Conservation (phyloP, 176 grass and related monocot species). For the Cenchrus purpureus region DNA sequence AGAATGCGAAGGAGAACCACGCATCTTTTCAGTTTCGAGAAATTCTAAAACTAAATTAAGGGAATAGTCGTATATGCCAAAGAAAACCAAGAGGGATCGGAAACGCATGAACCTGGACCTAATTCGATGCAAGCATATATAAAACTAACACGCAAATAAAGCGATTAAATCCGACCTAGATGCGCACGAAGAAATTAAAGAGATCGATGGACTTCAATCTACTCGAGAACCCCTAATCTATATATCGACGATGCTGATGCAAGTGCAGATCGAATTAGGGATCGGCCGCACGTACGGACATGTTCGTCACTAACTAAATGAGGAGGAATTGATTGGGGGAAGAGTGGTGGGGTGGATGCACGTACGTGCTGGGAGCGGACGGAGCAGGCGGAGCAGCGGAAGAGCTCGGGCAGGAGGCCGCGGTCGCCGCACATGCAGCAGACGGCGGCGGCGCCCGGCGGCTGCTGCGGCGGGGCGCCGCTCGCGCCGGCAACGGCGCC, state of each 20-base stretch:
- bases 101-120: background rate
- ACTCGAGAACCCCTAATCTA: background rate
- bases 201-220: background rate
- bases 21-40: conserved; percentile 6
- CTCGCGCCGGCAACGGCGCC: background rate
- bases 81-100: background rate
- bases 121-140: conserved; percentile 1
- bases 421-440: conserved; percentile 99
- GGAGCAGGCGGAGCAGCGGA: conserved; percentile 81
- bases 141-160: background rate
- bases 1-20: background rate
- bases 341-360: background rate
- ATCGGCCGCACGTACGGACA: background rate
- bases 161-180: background rate
- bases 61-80: background rate
- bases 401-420: conserved; percentile 81
- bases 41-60: background rate
- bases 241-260: background rate
- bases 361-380: conserved; percentile 88
- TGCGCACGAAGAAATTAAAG: background rate
- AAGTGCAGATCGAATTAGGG: conserved; percentile 20
- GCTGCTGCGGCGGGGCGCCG: background rate
- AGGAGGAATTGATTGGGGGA: background rate
- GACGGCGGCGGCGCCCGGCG: conserved; percentile 27
- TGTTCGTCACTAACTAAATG: background rate